These are phyloP conservation scores for Ceratocystis ficicola DNA, from an alignment of 2,329 filamentous ascomycete species.

Conservation along the genomic window DNA sequence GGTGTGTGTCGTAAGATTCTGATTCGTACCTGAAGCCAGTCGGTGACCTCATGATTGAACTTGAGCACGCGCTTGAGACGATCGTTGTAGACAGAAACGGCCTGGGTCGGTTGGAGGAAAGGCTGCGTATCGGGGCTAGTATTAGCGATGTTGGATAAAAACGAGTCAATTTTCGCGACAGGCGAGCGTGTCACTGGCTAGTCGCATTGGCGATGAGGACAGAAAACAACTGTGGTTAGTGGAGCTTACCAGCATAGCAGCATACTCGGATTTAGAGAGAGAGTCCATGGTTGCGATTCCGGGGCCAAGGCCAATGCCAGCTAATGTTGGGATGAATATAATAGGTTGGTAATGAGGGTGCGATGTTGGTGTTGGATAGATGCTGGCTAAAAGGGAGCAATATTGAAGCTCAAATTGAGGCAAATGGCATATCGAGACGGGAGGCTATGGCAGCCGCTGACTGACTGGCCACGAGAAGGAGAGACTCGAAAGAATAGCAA, in stretches of 20 bases:
- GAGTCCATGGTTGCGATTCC: slow-evolving; percentile 54
- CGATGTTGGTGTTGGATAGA: neutral
- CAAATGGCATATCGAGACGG: slow-evolving; percentile 12
- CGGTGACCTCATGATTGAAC: slow-evolving; percentile 81
- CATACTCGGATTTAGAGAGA: slow-evolving; percentile 79
- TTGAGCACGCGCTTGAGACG: slow-evolving; percentile 76
- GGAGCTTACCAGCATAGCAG: slow-evolving; percentile 73
- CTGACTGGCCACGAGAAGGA: neutral
- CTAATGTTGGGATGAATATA: neutral
- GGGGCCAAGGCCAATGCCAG: neutral
- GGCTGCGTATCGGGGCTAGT: slow-evolving; percentile 41
- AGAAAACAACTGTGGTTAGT: neutral
- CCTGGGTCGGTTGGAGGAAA: slow-evolving; percentile 67
- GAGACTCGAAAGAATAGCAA: neutral
- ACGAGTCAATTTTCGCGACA: neutral
- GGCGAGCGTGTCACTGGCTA: neutral
- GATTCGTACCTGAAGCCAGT: slow-evolving; percentile 77
- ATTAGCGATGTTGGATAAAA: neutral
- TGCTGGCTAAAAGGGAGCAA: neutral
- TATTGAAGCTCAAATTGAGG: slow-evolving; percentile 5
- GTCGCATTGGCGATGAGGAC: neutral
- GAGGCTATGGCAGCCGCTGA: neutral
- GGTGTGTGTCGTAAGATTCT: neutral
- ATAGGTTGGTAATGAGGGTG: neutral
- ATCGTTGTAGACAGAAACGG: slow-evolving; percentile 70